phyloP scores from a whole-genome alignment of 2,329 filamentous ascomycete genomes.

The Cladosporium sphaerospermum region DNA sequence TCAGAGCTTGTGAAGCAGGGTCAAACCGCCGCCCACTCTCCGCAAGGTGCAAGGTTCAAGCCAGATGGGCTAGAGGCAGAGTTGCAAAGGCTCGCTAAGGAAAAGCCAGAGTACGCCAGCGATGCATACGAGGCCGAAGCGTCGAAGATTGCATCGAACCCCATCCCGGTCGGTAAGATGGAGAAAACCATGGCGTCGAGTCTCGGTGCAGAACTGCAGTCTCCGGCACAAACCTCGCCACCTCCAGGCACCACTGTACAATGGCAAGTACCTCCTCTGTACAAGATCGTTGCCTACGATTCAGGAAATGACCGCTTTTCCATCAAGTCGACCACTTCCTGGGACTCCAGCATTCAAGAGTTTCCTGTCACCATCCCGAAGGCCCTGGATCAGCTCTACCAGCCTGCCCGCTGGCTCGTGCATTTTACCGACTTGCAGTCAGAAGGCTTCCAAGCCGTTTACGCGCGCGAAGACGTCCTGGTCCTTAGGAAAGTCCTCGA shows the following conservation, averaged over 20 bases:
- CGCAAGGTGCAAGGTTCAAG: not conserved
- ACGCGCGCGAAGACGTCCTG: conserved; percentile 56
- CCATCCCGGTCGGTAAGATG: conserved; percentile 6
- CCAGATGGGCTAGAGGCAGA: conserved; percentile 2
- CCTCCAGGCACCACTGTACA: conserved; percentile 2
- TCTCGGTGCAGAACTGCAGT: not conserved
- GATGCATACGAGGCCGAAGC: conserved; percentile 8
- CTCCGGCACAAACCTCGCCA: not conserved
- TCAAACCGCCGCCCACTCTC: not conserved
- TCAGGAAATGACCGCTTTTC: conserved; percentile 51
- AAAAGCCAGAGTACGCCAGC: conserved; percentile 2
- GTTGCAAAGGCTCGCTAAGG: not conserved
- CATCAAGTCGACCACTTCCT: conserved; percentile 50
- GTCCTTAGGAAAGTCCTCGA: conserved; percentile 57
- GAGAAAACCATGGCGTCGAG: conserved; percentile 1
- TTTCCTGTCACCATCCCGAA: conserved; percentile 52
- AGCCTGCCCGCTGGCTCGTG: conserved; percentile 60
- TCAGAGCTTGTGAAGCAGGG: conserved; percentile 1
- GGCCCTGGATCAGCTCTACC: conserved; percentile 53
- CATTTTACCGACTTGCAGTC: conserved; percentile 54
- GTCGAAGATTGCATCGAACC: not conserved
- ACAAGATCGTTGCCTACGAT: conserved; percentile 64
- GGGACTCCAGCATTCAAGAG: conserved; percentile 46
- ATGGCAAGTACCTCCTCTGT: conserved; percentile 38
- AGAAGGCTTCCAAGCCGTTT: conserved; percentile 61